Conservation (phyloP, 306 rosid genomes). For the Cyamopsis tetragonoloba region DNA sequence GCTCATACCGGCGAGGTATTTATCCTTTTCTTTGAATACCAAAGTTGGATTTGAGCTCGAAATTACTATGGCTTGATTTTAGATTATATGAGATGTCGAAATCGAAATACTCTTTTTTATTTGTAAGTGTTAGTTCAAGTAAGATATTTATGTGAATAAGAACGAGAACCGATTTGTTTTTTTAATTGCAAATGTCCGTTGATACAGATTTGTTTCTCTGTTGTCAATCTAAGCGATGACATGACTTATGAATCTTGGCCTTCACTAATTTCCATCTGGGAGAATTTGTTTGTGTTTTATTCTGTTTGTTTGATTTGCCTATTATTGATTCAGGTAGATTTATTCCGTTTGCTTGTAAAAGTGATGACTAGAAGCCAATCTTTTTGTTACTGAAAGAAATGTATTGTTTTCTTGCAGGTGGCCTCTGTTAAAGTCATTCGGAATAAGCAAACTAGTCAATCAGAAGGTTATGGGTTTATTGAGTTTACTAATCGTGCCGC, state of each 20-base stretch:
- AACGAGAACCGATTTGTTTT: not conserved
- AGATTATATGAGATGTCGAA: not conserved
- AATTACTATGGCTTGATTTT: not conserved
- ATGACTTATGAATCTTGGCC: not conserved
- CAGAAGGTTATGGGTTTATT: slow-evolving; percentile 92
- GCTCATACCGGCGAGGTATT: slow-evolving; percentile 83
- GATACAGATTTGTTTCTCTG: not conserved
- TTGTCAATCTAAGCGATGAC: not conserved
- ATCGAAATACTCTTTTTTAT: not conserved
- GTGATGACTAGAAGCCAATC: not conserved
- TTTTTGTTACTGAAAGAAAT: not conserved
- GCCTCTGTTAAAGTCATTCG: slow-evolving; percentile 72
- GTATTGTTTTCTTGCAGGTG: slow-evolving; percentile 39
- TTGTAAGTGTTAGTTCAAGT: not conserved
- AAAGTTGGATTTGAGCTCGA: not conserved
- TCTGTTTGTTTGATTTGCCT: not conserved
- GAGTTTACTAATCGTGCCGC: slow-evolving; percentile 69
- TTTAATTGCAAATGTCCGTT: not conserved
- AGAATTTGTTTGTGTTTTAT: not conserved
- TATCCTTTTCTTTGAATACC: not conserved
- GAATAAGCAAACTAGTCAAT: slow-evolving; percentile 70
- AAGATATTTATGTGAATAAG: not conserved
- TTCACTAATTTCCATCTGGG: not conserved
- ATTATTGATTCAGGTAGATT: not conserved
- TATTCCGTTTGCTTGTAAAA: not conserved